Evolutionary conservation across 2,329 filamentous ascomycete genomes (phyloP), one percentile per base, ranked within the genome.

Genomic region (Gaeumannomyces tritici): DNA sequence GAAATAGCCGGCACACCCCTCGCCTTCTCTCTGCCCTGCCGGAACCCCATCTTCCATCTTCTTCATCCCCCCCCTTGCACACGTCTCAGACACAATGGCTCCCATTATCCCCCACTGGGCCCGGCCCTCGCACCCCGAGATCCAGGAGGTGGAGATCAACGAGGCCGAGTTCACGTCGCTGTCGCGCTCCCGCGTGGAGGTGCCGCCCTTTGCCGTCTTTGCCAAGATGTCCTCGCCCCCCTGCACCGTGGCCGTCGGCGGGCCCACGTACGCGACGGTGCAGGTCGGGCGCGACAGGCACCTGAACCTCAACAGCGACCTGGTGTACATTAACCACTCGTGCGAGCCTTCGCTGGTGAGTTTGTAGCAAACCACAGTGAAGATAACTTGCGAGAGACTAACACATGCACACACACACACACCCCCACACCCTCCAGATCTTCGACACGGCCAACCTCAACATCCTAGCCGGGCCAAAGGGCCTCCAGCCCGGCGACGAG

Each of bases 241-340:
- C 3, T 85, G 84, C 69, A 83, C 81, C 24, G 70, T 75, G n/a
- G 80, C 81, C 60, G 80, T 81, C 60, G 72, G 76, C 3, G 77
- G 80, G 65, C 77, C 84, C 3, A 87, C 83, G 13, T 89, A 88
- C 68, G 83, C 85, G 33, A 87, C 85, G 2, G 84, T 88, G 29
- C 86, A 89, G 73, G 81, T 80, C 64, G 82, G 79, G 64, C 74
- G 74, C 62, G 72, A 82, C 66, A 75, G 74, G 63, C 86, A 89
- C 70, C 73, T 88, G 67, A 80, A 83, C 68, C 75, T 89, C 56
- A 88, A 89, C 75, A 86, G 82, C 68, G 85, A 88, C 69, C 70
- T 89, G 69, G 72, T 89, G 57, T 89, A 87, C 73, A 84, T 87
- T 67, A 89, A 89, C 72, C 86, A 89, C 74, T 86, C 83, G 5